Conservation (phyloP, 1,139 yeast species). For the Hanseniaspora gamundiae region DNA sequence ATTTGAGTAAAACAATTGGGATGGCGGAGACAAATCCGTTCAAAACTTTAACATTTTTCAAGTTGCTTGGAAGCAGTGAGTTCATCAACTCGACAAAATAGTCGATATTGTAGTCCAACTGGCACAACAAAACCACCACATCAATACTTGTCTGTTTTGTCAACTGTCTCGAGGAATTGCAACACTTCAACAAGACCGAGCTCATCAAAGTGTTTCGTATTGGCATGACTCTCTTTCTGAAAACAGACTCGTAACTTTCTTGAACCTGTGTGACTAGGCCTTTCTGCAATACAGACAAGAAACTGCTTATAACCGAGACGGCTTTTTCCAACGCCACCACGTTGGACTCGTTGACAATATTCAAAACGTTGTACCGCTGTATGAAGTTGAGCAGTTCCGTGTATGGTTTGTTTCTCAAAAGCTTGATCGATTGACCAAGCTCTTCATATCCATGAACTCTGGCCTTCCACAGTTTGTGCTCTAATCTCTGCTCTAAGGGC, state of each 20-base stretch:
- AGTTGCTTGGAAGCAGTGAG: background rate
- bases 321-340: constrained; percentile 49
- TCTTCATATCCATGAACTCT: constrained; percentile 74
- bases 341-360: constrained; percentile 42
- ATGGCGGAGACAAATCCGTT: constrained; percentile 2
- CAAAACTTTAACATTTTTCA: constrained; percentile 3
- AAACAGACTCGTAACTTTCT: background rate
- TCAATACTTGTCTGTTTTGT: constrained; percentile 60
- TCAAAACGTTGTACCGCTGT: background rate
- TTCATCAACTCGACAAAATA: background rate
- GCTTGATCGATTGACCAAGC: constrained; percentile 38
- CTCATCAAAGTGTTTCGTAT: background rate
- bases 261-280: background rate
- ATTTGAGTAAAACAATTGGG: background rate
- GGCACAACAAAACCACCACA: constrained; percentile 49
- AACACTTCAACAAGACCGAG: constrained; percentile 29
- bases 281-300: constrained; percentile 1
- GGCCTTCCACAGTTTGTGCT: constrained; percentile 80
- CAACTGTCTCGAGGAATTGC: constrained; percentile 63
- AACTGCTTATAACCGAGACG: background rate
- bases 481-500: constrained; percentile 53
- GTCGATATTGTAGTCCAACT: constrained; percentile 32
- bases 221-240: constrained; percentile 1
- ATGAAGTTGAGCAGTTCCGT: background rate
- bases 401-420: constrained; percentile 22